These are phyloP conservation scores for Penicillium sp. DNA, from an alignment of 2,329 filamentous ascomycete genomes.

Conservation along the genomic window DNA sequence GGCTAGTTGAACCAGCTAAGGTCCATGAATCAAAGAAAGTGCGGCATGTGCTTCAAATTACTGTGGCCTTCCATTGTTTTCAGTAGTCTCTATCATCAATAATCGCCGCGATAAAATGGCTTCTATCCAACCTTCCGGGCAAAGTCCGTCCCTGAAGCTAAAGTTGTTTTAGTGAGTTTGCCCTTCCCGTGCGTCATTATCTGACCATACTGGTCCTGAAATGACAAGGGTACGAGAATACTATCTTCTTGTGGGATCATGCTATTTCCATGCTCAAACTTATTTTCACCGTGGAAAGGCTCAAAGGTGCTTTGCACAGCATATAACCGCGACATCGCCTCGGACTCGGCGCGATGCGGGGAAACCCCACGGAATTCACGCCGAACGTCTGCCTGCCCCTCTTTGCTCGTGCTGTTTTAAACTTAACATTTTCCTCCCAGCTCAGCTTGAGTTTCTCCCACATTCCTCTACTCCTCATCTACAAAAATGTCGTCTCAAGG, in stretches of 20 bases:
- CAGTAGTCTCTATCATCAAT: too few relatives aligned
- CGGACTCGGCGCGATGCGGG: constrained; percentile 16
- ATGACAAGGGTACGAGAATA: neutral
- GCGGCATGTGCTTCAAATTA: too few relatives aligned
- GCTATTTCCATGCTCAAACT: neutral
- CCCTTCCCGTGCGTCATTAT: neutral
- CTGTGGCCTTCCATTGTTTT: too few relatives aligned
- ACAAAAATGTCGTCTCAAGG: constrained; percentile 22
- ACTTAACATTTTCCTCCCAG: neutral
- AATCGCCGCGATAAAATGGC: neutral
- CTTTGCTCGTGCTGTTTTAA: constrained; percentile 4
- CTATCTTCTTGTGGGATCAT: neutral
- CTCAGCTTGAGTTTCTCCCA: neutral
- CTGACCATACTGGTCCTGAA: neutral
- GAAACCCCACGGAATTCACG: constrained; percentile 21
- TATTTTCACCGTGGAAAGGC: neutral
- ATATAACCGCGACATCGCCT: neutral
- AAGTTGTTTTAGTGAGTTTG: neutral
- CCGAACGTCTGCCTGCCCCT: constrained; percentile 20
- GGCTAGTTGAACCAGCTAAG: too few relatives aligned
- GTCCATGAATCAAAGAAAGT: too few relatives aligned
- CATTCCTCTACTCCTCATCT: neutral
- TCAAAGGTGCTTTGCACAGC: neutral
- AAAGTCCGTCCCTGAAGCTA: neutral
- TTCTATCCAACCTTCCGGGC: neutral